A percentile compares a stretch with the other conserved stretches of the same genome.
These are phyloP conservation scores for Yarrowia yakushimensis DNA, from an alignment of 805 yeast species.

Conservation along the genomic window DNA sequence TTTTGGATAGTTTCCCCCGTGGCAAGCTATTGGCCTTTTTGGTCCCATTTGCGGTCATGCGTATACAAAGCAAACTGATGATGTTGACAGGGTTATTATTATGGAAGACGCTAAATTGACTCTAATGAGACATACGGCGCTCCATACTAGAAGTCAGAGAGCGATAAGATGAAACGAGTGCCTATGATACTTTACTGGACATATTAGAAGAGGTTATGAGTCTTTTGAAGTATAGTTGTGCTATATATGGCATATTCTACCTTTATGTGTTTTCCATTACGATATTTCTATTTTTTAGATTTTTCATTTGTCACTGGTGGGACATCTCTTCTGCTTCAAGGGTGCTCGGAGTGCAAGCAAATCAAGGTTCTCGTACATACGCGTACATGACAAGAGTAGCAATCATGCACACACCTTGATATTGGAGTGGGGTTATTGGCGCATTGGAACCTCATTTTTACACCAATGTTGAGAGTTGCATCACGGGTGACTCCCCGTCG, in stretches of 20 bases:
- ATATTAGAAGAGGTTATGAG: too few species aligned
- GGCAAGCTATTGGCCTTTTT: not conserved
- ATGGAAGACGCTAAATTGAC: not conserved
- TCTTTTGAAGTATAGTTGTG: too few species aligned
- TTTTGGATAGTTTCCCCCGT: not conserved
- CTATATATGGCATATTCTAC: too few species aligned
- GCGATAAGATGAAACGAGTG: too few species aligned
- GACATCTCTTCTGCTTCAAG: not conserved
- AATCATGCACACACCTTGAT: not conserved
- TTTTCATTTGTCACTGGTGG: not conserved
- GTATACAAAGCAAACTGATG: not conserved
- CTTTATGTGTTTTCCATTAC: too few species aligned
- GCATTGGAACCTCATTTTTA: not conserved
- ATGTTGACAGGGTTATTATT: not conserved
- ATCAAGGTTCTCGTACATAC: slow-evolving; percentile 9
- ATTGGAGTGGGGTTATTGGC: not conserved
- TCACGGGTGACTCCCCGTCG: not conserved
- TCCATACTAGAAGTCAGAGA: too few species aligned
- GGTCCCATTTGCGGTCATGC: not conserved
- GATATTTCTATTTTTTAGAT: too few species aligned
- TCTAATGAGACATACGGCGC: slow-evolving; percentile 12
- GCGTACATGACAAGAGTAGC: slow-evolving; percentile 3
- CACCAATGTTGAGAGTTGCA: slow-evolving; percentile 12
- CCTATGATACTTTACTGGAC: too few species aligned
- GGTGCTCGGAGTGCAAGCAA: not conserved